phyloP scores from a whole-genome alignment of 1,284 basidiomycete genomes.

The Leccinum solheimii region DNA sequence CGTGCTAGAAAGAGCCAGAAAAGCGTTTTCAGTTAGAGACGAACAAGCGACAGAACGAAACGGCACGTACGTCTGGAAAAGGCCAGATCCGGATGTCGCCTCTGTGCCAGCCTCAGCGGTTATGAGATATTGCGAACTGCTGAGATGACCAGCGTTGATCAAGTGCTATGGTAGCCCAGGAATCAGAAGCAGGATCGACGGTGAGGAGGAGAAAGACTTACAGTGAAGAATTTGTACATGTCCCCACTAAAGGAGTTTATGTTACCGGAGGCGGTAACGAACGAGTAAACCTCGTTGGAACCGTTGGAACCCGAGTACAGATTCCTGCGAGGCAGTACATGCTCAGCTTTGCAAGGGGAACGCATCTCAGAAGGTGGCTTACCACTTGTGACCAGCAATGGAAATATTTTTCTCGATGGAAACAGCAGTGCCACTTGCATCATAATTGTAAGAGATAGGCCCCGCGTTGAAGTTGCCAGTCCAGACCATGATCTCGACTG shows the following conservation, averaged over 20 bases:
- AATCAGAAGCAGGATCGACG: not conserved
- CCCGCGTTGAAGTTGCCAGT: conserved; percentile 57
- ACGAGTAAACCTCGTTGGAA: conserved; percentile 62
- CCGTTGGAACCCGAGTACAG: conserved; percentile 60
- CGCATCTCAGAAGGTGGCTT: not conserved
- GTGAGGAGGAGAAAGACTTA: conserved; percentile 23
- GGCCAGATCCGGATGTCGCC: conserved; percentile 41
- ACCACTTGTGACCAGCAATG: conserved; percentile 56
- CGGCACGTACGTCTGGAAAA: conserved; percentile 41
- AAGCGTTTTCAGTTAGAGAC: not conserved
- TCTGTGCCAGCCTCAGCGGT: conserved; percentile 49
- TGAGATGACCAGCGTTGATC: conserved; percentile 45
- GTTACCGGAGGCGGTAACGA: conserved; percentile 49
- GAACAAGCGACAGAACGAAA: not conserved
- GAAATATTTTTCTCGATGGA: conserved; percentile 46
- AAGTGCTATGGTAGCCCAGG: conserved; percentile 45
- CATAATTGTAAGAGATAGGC: conserved; percentile 55
- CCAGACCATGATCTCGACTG: conserved; percentile 70
- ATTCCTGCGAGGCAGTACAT: conserved; percentile 41
- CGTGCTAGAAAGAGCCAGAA: conserved; percentile 30
- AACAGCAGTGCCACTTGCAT: conserved; percentile 46
- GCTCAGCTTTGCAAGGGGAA: not conserved
- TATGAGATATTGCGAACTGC: conserved; percentile 43
- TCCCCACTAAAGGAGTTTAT: conserved; percentile 57
- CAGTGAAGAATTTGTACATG: conserved; percentile 54